Evolutionary conservation across 371 early-diverging fungal species (phyloP), one percentile per base, ranked within the genome.

Genomic region (Encephalitozoon romaleae): DNA sequence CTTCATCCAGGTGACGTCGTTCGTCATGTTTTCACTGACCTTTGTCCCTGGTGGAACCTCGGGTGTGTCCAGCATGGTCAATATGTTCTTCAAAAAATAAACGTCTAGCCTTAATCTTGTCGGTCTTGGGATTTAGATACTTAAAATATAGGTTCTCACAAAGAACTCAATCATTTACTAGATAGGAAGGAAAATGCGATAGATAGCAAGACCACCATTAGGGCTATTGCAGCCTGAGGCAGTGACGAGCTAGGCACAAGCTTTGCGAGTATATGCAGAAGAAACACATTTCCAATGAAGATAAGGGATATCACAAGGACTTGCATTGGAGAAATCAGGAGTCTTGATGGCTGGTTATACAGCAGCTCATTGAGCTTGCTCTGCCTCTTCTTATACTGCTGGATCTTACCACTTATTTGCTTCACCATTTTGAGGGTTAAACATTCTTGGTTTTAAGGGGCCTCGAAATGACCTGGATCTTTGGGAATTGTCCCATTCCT

Each of bases 211-310:
- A 81, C 43, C 21, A 78, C 51, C 42, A 80, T 64, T 4, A 75
- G 64, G 23, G 75, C 72, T 43, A 78, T 67, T 30, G 82, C 53
- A 30, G 77, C 47, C 51, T 81, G 76, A 9, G 69, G 70, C 41
- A 81, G 55, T 30, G 73, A 73, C 15, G 76, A 43, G 45, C 71
- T 43, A 11, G 83, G 77, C 15, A 75, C 74, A 74, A 85, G 76
- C 72, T 77, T 78, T n/a, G 72, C 68, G 11, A 80, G 66, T 25
- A 85, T 59, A 73, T 85, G 86, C 15, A 82, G 72, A 0, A 79
- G 11, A 67, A 84, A 78, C 18, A 85, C 82, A 71, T 70, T 80
- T 25, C 38, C 76, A 39, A 85, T 82, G 74, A 84, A 83, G 28
- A 74, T 69, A 0, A 85, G 34, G 12, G 83, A 83, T 8, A 84